Conservation (phyloP, 2,329 filamentous ascomycete genomes). For the Tolypocladium pustulatum region DNA sequence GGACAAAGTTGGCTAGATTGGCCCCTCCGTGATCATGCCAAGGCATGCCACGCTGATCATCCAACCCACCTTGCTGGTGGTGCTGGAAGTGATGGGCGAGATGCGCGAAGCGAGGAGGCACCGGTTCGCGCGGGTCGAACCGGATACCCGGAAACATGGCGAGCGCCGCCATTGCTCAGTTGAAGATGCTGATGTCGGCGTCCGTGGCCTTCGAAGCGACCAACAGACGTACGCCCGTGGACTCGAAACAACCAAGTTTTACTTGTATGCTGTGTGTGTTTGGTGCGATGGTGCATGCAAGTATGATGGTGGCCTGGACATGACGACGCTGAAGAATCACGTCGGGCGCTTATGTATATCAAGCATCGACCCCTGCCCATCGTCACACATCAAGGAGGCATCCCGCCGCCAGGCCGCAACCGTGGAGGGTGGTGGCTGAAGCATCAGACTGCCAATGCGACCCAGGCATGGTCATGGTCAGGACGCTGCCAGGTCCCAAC, state of each 20-base stretch:
- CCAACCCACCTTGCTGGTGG: neutral
- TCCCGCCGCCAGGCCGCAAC: neutral
- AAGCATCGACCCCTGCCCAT: neutral
- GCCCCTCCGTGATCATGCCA: neutral
- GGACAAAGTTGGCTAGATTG: neutral
- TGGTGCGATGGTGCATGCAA: neutral
- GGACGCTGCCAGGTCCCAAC: neutral
- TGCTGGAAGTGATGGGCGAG: neutral
- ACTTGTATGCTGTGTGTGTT: neutral
- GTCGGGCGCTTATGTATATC: neutral
- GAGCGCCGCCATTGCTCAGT: neutral
- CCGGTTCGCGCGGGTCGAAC: conserved; percentile 4
- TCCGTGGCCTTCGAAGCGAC: neutral
- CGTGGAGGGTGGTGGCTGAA: neutral
- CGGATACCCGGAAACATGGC: conserved; percentile 1
- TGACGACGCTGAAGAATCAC: neutral
- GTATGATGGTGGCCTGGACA: neutral
- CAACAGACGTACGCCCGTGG: neutral
- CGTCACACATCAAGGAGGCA: neutral
- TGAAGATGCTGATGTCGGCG: neutral
- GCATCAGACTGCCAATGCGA: neutral
- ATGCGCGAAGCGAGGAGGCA: conserved; percentile 2
- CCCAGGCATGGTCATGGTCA: neutral
- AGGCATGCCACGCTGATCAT: neutral
- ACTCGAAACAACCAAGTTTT: neutral